Conservation (phyloP, 495 filamentous ascomycete genomes). For the Recurvomyces mirabilis region DNA sequence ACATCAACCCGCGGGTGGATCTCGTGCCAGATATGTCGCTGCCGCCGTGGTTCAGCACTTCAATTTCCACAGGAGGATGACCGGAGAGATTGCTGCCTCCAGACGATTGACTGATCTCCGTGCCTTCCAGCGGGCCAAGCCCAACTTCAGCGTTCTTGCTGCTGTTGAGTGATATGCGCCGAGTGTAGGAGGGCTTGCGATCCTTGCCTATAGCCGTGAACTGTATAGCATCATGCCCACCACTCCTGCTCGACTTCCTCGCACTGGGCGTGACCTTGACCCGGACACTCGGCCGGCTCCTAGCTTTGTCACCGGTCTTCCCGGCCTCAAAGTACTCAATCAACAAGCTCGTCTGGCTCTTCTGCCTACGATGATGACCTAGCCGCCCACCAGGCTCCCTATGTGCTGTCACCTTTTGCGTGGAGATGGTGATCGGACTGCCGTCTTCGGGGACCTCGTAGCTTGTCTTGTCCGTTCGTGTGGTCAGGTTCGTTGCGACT, state of each 20-base stretch:
- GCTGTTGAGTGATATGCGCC: constrained; percentile 47
- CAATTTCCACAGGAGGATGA: constrained; percentile 68
- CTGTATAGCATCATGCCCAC: constrained; percentile 61
- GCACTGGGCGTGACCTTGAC: constrained; percentile 85
- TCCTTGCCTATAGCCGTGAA: constrained; percentile 64
- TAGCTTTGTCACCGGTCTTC: constrained; percentile 45
- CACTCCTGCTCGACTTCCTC: constrained; percentile 36
- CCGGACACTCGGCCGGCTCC: constrained; percentile 77
- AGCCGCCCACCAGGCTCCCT: constrained; percentile 37
- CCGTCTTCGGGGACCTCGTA: constrained; percentile 96
- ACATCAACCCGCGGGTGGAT: constrained; percentile 41
- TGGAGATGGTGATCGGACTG: constrained; percentile 78
- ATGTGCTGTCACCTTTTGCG: constrained; percentile 40
- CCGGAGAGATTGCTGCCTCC: constrained; percentile 61
- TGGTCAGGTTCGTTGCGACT: constrained; percentile 66
- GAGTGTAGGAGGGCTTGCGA: constrained; percentile 53
- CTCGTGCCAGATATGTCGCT: constrained; percentile 46
- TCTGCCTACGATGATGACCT: constrained; percentile 17
- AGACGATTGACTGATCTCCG: constrained; percentile 59
- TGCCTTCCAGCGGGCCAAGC: constrained; percentile 30
- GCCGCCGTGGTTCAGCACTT: constrained; percentile 50
- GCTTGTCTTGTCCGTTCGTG: constrained; percentile 65
- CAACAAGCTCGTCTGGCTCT: constrained; percentile 81
- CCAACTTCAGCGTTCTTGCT: constrained; percentile 42
- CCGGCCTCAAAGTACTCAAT: constrained; percentile 97